These are phyloP conservation scores for Syzygium aromaticum DNA, from an alignment of 345 rosid species.

Conservation along the genomic window DNA sequence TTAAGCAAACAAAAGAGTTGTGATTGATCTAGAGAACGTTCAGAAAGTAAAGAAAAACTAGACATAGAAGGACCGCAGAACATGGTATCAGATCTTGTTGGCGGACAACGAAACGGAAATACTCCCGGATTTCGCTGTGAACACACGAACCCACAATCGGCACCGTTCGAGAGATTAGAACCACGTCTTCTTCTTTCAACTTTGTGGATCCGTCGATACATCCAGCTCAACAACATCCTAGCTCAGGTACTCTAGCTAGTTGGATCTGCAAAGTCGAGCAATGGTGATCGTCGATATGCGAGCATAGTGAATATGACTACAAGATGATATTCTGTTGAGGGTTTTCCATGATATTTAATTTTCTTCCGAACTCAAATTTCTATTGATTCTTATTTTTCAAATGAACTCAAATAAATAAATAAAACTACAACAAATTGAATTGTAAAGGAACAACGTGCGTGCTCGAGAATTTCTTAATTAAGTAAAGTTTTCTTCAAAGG, in stretches of 20 bases:
- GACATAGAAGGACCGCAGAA: background rate
- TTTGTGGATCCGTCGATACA: background rate
- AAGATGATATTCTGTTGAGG: background rate
- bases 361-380: background rate
- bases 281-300: background rate
- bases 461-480: background rate
- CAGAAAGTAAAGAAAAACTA: background rate
- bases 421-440: background rate
- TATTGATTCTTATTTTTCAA: background rate
- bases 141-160: background rate
- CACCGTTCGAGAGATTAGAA: background rate
- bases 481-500: background rate
- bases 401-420: background rate
- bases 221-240: background rate
- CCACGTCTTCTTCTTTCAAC: background rate
- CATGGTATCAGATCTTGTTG: background rate
- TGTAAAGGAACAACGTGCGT: background rate
- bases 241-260: background rate
- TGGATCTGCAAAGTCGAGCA: background rate
- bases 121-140: background rate
- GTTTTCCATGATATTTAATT: background rate
- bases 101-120: background rate
- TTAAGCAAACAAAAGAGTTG: background rate
- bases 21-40: background rate
- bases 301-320: background rate